Base-by-base conservation (phyloP, 352 stramenopile genomes). In the Pythium monospermum region DNA sequence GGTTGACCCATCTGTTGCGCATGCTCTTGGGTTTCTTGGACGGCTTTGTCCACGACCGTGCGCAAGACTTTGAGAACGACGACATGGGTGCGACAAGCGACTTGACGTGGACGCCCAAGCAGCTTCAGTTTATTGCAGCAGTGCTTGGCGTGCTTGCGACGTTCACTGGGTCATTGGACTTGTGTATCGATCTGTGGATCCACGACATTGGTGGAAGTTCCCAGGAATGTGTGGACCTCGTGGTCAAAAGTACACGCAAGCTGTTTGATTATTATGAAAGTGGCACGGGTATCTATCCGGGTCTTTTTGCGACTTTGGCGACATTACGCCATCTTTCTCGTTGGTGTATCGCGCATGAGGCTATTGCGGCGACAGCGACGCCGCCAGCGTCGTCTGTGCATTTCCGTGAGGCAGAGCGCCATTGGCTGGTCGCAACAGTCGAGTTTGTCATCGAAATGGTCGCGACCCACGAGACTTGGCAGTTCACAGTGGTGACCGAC, bases 401-500 rank as follows among this genome's bases (percentile, higher is more conserved):
- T 4, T 65, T 68, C 43, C 41, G 47, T 5, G 21, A 42, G 2
- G 49, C 50, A 6, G 49, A 73, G 36, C 61, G 57, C 16, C 60
- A 64, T 26, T 89, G 77, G 77, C 74, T 83, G 40, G 66, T 79
- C 4, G 61, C 62, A 18, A 68, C 67, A 5, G 64, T 79, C 6
- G 75, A 86, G 33, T 85, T 86, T 54, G 57, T 64, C 25, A 60
- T 84, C 35, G 75, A 85, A 53, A 60, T 86, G 11, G 35, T 89
- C 31, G 64, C 66, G 13, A 83, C 69, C 1, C 65, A 85, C 37
- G 75, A 89, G 40, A 82, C 64, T 38, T 89, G 77, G 77, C 69
- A 73, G 40, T 89, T 89, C 55, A 52, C 57, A 28, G 52, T 53
- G 5, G 59, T 66, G 2, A 37, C 28, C 11, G 61, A 70, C 18